Evolutionary conservation across 768 basidiomycete genomes (phyloP).

Genomic region (Termitomyces titanicus): DNA sequence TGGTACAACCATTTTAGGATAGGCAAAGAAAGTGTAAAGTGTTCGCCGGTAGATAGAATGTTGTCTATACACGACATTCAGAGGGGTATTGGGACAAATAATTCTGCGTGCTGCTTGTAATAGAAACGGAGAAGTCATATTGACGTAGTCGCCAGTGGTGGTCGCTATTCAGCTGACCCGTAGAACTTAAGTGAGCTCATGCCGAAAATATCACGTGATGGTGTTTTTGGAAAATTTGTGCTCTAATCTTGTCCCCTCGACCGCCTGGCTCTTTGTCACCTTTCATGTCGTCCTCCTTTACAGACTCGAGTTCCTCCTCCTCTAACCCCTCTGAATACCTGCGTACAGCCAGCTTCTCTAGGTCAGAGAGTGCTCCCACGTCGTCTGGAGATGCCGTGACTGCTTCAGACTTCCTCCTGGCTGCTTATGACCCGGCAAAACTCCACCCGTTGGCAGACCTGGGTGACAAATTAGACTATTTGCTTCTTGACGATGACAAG

Average conservation of each 20-base stretch:
- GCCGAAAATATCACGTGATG: conserved; percentile 13
- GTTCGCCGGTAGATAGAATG: conserved; percentile 15
- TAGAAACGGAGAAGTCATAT: conserved; percentile 19
- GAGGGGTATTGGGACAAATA: neutral
- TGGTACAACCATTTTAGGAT: conserved; percentile 16
- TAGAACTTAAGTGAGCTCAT: neutral
- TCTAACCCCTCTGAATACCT: conserved; percentile 44
- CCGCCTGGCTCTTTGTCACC: conserved; percentile 14
- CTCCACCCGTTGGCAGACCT: conserved; percentile 93
- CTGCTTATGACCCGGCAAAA: conserved; percentile 86
- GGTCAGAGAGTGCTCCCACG: conserved; percentile 31
- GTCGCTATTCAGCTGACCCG: neutral
- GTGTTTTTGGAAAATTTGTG: conserved; percentile 8
- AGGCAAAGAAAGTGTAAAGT: conserved; percentile 7
- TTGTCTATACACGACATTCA: neutral
- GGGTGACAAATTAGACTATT: conserved; percentile 92
- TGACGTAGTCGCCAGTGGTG: neutral
- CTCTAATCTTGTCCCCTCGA: neutral
- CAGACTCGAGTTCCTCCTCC: conserved; percentile 31
- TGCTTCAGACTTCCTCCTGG: conserved; percentile 83
- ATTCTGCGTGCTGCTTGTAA: conserved; percentile 14
- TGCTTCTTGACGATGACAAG: conserved; percentile 96
- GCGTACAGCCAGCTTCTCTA: conserved; percentile 46
- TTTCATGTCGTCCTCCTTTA: conserved; percentile 26
- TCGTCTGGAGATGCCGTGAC: conserved; percentile 61